A percentile compares a stretch with the other conserved stretches of the same genome.
Evolutionary conservation across 257 asterid genomes (phyloP).

Genomic region (Fraxinus americana): DNA sequence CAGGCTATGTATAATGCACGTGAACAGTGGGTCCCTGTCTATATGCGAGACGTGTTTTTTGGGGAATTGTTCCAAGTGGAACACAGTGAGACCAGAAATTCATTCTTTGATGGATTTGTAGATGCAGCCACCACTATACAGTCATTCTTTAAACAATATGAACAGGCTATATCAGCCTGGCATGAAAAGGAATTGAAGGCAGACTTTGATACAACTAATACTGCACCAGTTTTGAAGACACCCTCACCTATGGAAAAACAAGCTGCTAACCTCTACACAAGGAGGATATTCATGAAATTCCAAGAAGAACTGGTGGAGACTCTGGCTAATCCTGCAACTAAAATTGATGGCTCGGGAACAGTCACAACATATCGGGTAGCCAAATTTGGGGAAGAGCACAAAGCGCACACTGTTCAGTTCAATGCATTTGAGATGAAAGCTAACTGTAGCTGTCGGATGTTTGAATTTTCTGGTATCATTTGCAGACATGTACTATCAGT

Average conservation of each 20-base stretch:
- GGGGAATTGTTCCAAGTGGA: slow-evolving; percentile 64
- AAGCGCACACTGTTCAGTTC: slow-evolving; percentile 64
- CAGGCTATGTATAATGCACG: slow-evolving; percentile 61
- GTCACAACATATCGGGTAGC: slow-evolving; percentile 59
- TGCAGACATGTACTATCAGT: slow-evolving; percentile 87
- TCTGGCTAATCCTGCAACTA: slow-evolving; percentile 76
- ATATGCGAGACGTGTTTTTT: slow-evolving; percentile 61
- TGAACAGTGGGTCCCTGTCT: slow-evolving; percentile 81
- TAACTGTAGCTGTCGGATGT: slow-evolving; percentile 74
- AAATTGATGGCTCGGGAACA: slow-evolving; percentile 56
- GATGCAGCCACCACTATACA: slow-evolving; percentile 52
- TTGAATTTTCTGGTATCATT: slow-evolving; percentile 75
- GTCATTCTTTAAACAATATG: slow-evolving; percentile 58
- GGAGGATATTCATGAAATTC: slow-evolving; percentile 73
- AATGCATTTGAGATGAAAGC: slow-evolving; percentile 63
- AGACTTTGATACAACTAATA: slow-evolving; percentile 59
- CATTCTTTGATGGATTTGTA: slow-evolving; percentile 56
- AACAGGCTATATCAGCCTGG: slow-evolving; percentile 60
- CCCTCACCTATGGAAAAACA: slow-evolving; percentile 97
- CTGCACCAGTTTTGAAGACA: slow-evolving; percentile 62
- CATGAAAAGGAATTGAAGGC: slow-evolving; percentile 72
- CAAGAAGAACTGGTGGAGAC: slow-evolving; percentile 85
- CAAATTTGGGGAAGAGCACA: slow-evolving; percentile 84
- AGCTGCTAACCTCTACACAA: slow-evolving; percentile 75
- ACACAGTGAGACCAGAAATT: slow-evolving; percentile 34